Evolutionary conservation across 202 grass and related monocot genomes (phyloP).

Genomic region (Alloteropsis angusta): DNA sequence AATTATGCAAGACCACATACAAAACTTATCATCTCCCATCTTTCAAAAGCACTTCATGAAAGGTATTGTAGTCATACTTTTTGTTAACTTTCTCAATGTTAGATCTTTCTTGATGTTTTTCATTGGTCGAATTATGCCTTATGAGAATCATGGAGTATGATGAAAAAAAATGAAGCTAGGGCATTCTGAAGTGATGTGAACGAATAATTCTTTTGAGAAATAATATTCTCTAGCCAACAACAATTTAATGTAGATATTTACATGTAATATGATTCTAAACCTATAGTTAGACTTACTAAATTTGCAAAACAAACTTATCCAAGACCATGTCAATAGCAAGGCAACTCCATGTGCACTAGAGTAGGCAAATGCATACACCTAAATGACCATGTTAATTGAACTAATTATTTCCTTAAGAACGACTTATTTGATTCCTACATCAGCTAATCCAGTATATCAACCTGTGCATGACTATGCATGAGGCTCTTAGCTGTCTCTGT

Average conservation of each 20-base stretch:
- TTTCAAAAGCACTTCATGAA: background rate
- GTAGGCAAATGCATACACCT: background rate
- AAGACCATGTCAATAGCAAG: background rate
- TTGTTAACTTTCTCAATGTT: background rate
- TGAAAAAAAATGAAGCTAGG: background rate
- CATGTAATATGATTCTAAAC: background rate
- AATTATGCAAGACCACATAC: too few species aligned
- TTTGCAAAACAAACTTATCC: background rate
- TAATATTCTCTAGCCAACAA: background rate
- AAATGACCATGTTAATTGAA: background rate
- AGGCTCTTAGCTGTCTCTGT: background rate
- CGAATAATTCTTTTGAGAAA: background rate
- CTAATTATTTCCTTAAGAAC: background rate
- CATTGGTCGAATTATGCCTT: too few species aligned
- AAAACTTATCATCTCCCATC: too few species aligned
- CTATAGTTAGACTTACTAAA: background rate
- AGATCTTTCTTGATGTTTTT: too few species aligned
- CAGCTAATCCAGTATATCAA: background rate
- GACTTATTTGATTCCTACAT: background rate
- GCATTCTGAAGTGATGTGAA: background rate
- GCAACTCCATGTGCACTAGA: background rate
- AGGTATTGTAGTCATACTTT: background rate
- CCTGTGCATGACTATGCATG: constrained; percentile 9
- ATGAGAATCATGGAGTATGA: background rate
- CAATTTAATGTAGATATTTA: background rate